Evolutionary conservation across 345 rosid species (phyloP).

Genomic region (Camelina hispida): DNA sequence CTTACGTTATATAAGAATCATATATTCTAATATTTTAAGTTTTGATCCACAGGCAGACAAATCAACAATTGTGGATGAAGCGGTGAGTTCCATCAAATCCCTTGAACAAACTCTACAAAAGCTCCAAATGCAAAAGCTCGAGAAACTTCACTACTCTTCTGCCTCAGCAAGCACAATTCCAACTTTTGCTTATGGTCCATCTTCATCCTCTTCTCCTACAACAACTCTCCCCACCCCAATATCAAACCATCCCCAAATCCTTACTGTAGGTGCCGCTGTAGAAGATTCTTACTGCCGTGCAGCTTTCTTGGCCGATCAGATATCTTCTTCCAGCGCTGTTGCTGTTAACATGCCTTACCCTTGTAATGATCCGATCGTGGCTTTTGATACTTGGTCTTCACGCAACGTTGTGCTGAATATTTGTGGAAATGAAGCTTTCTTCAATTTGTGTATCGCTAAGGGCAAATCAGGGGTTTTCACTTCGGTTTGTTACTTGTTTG

Average conservation of each 20-base stretch:
- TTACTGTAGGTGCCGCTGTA: constrained; percentile 12
- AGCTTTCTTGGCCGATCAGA: constrained; percentile 61
- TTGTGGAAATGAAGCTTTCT: constrained; percentile 63
- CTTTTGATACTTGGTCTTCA: constrained; percentile 66
- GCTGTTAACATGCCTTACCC: constrained; percentile 36
- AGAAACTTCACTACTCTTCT: constrained; percentile 49
- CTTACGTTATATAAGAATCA: constrained; percentile 22
- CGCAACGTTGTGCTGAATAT: constrained; percentile 64
- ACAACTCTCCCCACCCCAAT: constrained; percentile 40
- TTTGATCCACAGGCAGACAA: constrained; percentile 64
- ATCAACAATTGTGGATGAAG: constrained; percentile 71
- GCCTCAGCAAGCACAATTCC: constrained; percentile 38
- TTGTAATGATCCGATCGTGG: constrained; percentile 44
- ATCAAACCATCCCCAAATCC: constrained; percentile 29
- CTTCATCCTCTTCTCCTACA: constrained; percentile 45
- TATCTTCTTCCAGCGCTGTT: constrained; percentile 24
- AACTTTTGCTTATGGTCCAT: constrained; percentile 38
- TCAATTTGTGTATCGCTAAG: constrained; percentile 57
- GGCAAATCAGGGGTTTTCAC: constrained; percentile 55
- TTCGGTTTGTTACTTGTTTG: constrained; percentile 56
- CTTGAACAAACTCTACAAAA: constrained; percentile 52
- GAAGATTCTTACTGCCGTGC: constrained; percentile 47
- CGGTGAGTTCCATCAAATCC: constrained; percentile 54
- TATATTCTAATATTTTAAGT: constrained; percentile 19
- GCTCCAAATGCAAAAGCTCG: constrained; percentile 56